A percentile compares a stretch with the other conserved stretches of the same genome.
Evolutionary conservation across 495 filamentous ascomycete species (phyloP).

Genomic region (Viridothelium virens): DNA sequence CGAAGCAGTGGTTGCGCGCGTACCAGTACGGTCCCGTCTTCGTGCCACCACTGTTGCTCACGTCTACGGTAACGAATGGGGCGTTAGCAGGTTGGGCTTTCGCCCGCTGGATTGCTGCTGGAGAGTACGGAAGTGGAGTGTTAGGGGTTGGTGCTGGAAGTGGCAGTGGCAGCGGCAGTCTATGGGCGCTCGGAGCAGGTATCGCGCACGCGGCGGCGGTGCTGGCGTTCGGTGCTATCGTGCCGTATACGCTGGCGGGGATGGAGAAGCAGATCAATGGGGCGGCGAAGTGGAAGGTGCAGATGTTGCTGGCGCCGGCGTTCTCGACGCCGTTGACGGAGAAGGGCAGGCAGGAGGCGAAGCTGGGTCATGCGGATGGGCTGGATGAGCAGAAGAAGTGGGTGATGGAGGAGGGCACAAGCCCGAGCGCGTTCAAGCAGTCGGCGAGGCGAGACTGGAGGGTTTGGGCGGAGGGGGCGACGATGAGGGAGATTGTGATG

Average conservation of each 20-base stretch:
- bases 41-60: constrained; percentile 29
- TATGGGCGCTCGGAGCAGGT: constrained; percentile 20
- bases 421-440: neutral
- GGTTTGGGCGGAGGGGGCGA: neutral
- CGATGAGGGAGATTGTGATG: constrained; percentile 10
- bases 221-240: constrained; percentile 13
- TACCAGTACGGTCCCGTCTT: constrained; percentile 29
- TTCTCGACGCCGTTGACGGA: neutral
- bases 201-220: constrained; percentile 10
- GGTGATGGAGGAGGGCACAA: neutral
- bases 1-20: constrained; percentile 32
- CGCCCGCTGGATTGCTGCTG: neutral
- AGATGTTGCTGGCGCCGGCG: constrained; percentile 22
- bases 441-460: neutral
- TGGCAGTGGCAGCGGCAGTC: constrained; percentile 14
- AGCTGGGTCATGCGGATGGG: neutral
- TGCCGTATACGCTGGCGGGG: constrained; percentile 30
- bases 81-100: neutral
- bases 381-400: neutral
- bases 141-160: constrained; percentile 21
- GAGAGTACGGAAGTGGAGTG: neutral
- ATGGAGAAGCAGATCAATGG: constrained; percentile 32
- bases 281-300: constrained; percentile 31
- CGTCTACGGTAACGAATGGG: constrained; percentile 9
- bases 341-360: neutral